Conservation (phyloP, 2,329 filamentous ascomycete genomes). For the Parascedosporium putredinis region DNA sequence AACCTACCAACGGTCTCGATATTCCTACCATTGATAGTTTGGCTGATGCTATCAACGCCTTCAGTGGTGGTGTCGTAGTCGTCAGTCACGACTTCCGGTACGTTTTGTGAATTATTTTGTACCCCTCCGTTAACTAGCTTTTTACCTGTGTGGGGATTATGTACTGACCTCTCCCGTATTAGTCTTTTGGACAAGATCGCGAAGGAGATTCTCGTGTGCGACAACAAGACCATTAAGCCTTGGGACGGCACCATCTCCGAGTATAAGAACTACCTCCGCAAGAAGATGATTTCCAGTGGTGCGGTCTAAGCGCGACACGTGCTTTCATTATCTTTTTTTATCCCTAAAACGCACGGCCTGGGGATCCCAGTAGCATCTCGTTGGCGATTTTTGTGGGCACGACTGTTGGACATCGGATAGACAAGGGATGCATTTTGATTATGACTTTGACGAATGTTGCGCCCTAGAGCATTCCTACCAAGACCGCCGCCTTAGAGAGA, state of each 20-base stretch:
- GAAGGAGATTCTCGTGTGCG: slow-evolving; percentile 98
- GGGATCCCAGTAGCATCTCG: neutral
- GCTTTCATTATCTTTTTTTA: neutral
- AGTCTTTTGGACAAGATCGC: slow-evolving; percentile 98
- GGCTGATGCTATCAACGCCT: slow-evolving; percentile 95
- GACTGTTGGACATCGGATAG: slow-evolving; percentile 1
- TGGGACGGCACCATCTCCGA: slow-evolving; percentile 87
- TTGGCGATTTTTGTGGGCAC: neutral
- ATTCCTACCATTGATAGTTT: slow-evolving; percentile 97
- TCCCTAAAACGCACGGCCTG: neutral
- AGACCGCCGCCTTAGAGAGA: neutral
- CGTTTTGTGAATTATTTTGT: slow-evolving; percentile 25
- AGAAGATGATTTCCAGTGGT: slow-evolving; percentile 92
- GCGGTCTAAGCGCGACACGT: slow-evolving; percentile 56
- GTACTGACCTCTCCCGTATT: slow-evolving; percentile 13
- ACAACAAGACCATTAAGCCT: slow-evolving; percentile 84
- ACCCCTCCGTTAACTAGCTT: too few species aligned
- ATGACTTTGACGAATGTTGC: neutral
- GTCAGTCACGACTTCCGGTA: slow-evolving; percentile 99
- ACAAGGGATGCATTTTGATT: slow-evolving; percentile 3
- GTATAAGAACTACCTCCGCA: slow-evolving; percentile 97
- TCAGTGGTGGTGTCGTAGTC: slow-evolving; percentile 91
- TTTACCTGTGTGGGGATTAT: neutral
- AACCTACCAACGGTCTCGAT: slow-evolving; percentile 98
- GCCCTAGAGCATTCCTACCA: neutral